Evolutionary conservation across 1,284 basidiomycete genomes (phyloP), one percentile per base, ranked within the genome.

Genomic region (Ceratorhiza oryzae-sativae): DNA sequence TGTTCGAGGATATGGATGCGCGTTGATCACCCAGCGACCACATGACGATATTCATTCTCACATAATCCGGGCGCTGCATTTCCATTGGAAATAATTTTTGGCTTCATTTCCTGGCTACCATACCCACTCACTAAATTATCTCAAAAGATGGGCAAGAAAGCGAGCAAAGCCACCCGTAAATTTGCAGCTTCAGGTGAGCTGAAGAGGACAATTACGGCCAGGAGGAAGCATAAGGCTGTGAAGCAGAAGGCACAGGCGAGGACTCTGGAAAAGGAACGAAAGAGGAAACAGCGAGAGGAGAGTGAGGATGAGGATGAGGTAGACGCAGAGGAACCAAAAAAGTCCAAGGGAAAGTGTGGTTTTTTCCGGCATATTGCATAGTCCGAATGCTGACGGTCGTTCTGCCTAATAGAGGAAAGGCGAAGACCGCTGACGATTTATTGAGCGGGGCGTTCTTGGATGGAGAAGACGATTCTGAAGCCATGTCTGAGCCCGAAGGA

Each of bases 161-260:
- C 86, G 32, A 82, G 85, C 39, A 95, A 95, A 80, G 87, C 92
- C 0, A 91, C 90, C 18, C 89, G 91, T 78, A 95, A 95, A 82
- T 96, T 95, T 76, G 91, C 90, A 10, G 84, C 92, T 1, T 93
- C 91, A 72, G 95, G 95, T 0, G 90, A 92, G 78, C 86, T 97
- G 62, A 93, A 93, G 78, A 90, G 92, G 75, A 88, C 88, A 36
- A 96, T 97, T 72, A 86, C 93, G 77, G 86, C 89, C 4, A 84
- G 94, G 45, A 86, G 89, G 71, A 90, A 92, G 76, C 86, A 91
- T 77, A 90, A 94, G 77, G 87, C 93, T 78, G 82, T 87, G 74
- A 86, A 87, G 78, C 90, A 89, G 79, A 89, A 89, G 79, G 84
- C 87, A n/a, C 86, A 92, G 76, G 88, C 61, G 78, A 79, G 74